Evolutionary conservation across 331 rosid species (phyloP).

Genomic region (Dryas integrifolia): DNA sequence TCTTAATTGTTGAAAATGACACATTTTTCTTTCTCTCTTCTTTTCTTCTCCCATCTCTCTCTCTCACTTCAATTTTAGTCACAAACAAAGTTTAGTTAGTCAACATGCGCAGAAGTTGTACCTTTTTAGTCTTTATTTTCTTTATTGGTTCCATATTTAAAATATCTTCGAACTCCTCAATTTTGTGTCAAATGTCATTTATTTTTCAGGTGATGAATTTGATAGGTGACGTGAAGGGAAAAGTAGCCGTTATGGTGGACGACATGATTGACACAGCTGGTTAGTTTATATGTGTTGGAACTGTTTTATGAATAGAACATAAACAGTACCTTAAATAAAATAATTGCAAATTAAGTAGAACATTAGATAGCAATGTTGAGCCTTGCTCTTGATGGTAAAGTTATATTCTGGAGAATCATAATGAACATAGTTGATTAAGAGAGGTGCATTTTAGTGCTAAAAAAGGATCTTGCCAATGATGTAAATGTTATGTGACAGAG

Average conservation of each 20-base stretch:
- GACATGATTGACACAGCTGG: conserved; percentile 98
- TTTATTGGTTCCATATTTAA: neutral
- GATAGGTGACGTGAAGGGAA: conserved; percentile 91
- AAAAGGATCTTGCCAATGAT: conserved; percentile 12
- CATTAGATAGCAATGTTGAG: neutral
- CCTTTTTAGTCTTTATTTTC: conserved; percentile 2
- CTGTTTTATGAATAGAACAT: neutral
- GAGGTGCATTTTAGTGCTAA: neutral
- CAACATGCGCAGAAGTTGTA: neutral
- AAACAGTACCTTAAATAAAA: neutral
- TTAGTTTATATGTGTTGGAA: conserved; percentile 30
- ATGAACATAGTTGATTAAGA: conserved; percentile 5
- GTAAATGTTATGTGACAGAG: neutral
- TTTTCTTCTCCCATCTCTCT: neutral
- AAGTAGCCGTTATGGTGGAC: conserved; percentile 94
- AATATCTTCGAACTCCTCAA: conserved; percentile 16
- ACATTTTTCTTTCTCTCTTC: neutral
- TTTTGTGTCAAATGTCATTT: conserved; percentile 25
- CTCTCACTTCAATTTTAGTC: neutral
- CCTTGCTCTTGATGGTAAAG: conserved; percentile 1
- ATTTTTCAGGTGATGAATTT: conserved; percentile 85
- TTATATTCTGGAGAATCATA: conserved; percentile 1
- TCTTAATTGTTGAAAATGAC: neutral
- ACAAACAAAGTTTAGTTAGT: neutral
- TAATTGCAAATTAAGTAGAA: neutral